These are phyloP conservation scores for Pythium phragmitis DNA, from an alignment of 352 stramenopile species.

Conservation along the genomic window DNA sequence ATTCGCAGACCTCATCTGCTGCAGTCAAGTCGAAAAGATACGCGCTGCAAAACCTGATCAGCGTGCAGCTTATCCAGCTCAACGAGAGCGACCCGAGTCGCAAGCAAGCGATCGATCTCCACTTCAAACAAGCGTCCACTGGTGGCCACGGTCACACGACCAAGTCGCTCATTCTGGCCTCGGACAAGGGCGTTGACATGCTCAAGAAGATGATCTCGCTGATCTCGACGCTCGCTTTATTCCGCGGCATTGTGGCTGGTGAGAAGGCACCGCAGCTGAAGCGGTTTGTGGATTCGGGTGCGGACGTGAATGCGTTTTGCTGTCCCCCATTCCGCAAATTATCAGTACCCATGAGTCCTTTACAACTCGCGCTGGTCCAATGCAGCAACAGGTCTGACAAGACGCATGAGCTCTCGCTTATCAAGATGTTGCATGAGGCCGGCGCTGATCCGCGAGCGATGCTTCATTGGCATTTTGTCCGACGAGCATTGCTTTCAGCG, in stretches of 20 bases:
- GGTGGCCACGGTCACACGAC: constrained; percentile 37
- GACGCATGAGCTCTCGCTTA: constrained; percentile 24
- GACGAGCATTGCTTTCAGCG: constrained; percentile 44
- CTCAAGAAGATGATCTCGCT: constrained; percentile 41
- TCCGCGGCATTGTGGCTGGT: constrained; percentile 42
- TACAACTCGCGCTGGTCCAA: constrained; percentile 55
- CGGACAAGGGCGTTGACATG: constrained; percentile 34
- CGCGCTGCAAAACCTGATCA: constrained; percentile 44
- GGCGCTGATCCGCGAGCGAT: constrained; percentile 43
- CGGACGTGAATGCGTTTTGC: constrained; percentile 51
- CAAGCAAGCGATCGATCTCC: constrained; percentile 44
- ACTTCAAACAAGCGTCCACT: constrained; percentile 45
- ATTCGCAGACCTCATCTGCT: background rate
- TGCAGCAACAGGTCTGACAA: constrained; percentile 14
- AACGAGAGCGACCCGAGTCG: constrained; percentile 48
- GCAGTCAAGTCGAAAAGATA: constrained; percentile 33
- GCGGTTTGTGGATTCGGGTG: constrained; percentile 49
- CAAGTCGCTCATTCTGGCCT: constrained; percentile 50
- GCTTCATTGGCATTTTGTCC: constrained; percentile 62
- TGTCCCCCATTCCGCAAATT: constrained; percentile 29
- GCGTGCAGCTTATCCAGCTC: constrained; percentile 49
- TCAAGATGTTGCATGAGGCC: constrained; percentile 43
- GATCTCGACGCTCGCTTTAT: constrained; percentile 57
- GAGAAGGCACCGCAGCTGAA: constrained; percentile 37
- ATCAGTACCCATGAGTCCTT: constrained; percentile 29